Percentiles rank a stretch among this genome's conserved stretches.
Evolutionary conservation across 768 basidiomycete genomes (phyloP).

Genomic region (Auriculariales sp.): DNA sequence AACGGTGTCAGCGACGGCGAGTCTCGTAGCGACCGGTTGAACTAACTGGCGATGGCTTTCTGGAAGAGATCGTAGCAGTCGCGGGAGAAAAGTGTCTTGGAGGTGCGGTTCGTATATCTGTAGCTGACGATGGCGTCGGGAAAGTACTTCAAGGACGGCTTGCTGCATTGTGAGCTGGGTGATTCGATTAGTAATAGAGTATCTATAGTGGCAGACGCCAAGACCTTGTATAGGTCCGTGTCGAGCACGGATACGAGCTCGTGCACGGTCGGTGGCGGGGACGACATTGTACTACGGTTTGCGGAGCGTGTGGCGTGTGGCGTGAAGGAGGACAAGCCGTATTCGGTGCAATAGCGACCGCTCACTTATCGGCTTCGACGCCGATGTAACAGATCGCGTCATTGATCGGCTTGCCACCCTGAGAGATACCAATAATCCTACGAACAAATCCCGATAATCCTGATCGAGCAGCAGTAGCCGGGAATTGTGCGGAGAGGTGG

Average conservation of each 20-base stretch:
- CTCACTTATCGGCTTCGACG: too few species aligned
- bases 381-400: too few species aligned
- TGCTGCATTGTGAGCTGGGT: conserved; percentile 88
- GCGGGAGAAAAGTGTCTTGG: conserved; percentile 47
- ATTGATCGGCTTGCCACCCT: too few species aligned
- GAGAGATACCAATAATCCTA: too few species aligned
- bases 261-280: too few species aligned
- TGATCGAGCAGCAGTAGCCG: too few species aligned
- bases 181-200: background rate
- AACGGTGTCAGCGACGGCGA: background rate
- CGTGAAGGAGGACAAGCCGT: too few species aligned
- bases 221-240: conserved; percentile 94
- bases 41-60: conserved; percentile 40
- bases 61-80: conserved; percentile 47
- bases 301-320: too few species aligned
- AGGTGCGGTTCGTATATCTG: conserved; percentile 68
- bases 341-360: too few species aligned
- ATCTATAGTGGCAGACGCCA: background rate
- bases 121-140: conserved; percentile 58
- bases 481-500: too few species aligned
- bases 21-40: background rate
- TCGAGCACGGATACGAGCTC: conserved; percentile 53
- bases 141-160: conserved; percentile 66
- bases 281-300: too few species aligned
- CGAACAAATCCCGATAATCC: too few species aligned